phyloP scores from a whole-genome alignment of 2,329 filamentous ascomycete species.

The Alternaria triticimaculans region DNA sequence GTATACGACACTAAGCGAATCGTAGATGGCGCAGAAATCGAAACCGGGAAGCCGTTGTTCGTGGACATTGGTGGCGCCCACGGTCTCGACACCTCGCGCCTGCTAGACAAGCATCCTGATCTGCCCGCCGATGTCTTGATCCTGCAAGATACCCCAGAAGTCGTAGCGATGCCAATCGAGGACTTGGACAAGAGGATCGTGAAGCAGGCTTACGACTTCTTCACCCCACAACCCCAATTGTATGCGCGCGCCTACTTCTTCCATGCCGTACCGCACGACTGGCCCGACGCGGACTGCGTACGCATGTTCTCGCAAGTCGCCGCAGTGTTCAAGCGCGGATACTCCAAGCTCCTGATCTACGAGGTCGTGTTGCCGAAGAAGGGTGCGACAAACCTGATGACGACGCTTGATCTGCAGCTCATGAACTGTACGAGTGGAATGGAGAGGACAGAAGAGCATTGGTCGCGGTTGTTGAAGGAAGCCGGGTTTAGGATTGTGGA shows the following conservation, averaged over 20 bases:
- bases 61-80: slow-evolving; percentile 2
- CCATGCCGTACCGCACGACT: slow-evolving; percentile 2
- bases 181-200: background rate
- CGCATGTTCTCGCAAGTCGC: slow-evolving; percentile 3
- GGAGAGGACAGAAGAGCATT: slow-evolving; percentile 8
- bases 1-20: slow-evolving; percentile 5
- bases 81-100: slow-evolving; percentile 1
- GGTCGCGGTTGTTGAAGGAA: background rate
- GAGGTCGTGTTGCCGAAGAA: slow-evolving; percentile 5
- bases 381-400: slow-evolving; percentile 4
- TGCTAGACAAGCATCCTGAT: background rate
- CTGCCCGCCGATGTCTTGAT: background rate
- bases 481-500: background rate
- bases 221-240: slow-evolving; percentile 2
- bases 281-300: slow-evolving; percentile 4
- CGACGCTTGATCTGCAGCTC: slow-evolving; percentile 7
- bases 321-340: slow-evolving; percentile 1
- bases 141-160: slow-evolving; percentile 7
- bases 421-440: slow-evolving; percentile 6
- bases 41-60: background rate
- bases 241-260: slow-evolving; percentile 5
- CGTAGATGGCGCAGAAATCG: background rate
- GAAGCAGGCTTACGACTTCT: slow-evolving; percentile 11
- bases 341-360: slow-evolving; percentile 6
- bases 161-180: background rate